Base-by-base conservation (phyloP, 2,329 filamentous ascomycete species). In the Ascochyta clinopodiicola region DNA sequence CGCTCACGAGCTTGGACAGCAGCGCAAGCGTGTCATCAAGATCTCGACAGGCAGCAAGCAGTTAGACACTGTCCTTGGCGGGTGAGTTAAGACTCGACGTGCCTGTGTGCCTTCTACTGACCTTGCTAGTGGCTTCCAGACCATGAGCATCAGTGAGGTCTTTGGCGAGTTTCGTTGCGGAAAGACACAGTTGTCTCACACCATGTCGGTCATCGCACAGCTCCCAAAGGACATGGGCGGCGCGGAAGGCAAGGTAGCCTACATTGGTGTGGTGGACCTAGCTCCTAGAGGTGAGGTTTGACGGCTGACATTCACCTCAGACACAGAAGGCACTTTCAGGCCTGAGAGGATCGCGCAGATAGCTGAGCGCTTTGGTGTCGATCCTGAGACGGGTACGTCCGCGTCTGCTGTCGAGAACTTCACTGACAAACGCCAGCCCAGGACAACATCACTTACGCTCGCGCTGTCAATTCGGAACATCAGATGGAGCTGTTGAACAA, bases 11-110 rank as follows among this genome's bases (percentile, higher is more conserved):
- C 80, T 89, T 34, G 81, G 82, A 15, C 82, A 87, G 49, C 79
- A 85, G 60, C 83, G 87, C 35, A 88, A 86, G 71, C 80, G 81
- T 53, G 86, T 88, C 43, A 81, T 87, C 59, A 84, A 82, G 60
- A 86, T 90, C 48, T 87, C 85, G 22, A 89, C 87, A 17, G 86
- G 87, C n/a, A 89, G 86, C 73, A 88, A 88, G 73, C 84, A 86
- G 66, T 84, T 88, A 53, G 86, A 89, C 70, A 74, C 81, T 15
- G 86, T 88, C 54, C 80, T 90, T 4, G 84, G 84, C 62, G 87
- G 87, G 84, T 85, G 61, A 64, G 69, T 59, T 4, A 15, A 31
- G 15, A 9, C 3, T 46, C 13, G 17, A 9, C n/a, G 15, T 12
- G 2, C 22, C 12, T 21, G 10, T 6, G 6, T 19, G 13, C 19